Evolutionary conservation across 2,329 filamentous ascomycete genomes (phyloP).

Genomic region (Stromatinia cepivora): DNA sequence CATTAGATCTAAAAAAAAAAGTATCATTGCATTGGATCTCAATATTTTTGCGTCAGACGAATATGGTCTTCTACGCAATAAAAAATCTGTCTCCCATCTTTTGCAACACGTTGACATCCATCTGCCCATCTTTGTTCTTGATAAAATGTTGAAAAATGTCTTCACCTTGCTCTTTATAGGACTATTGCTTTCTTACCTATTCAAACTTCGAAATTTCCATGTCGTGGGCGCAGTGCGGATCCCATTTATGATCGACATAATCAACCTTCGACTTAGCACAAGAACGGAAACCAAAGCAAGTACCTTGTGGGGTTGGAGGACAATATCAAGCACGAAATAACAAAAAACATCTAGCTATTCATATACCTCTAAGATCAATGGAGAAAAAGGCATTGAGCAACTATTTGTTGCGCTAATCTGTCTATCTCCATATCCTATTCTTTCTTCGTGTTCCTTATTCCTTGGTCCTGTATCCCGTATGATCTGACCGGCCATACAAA

Average conservation of each 20-base stretch:
- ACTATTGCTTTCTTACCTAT: neutral
- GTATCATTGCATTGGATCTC: constrained; percentile 1
- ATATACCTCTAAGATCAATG: neutral
- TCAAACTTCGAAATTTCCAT: neutral
- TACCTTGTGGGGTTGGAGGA: too few species aligned
- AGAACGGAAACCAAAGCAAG: too few species aligned
- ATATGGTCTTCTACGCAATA: neutral
- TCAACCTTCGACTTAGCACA: too few species aligned
- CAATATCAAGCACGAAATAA: neutral
- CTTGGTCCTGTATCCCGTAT: neutral
- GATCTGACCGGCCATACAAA: neutral
- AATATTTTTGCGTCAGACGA: neutral
- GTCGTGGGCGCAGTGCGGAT: neutral
- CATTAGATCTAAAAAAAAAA: neutral
- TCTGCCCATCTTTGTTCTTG: neutral
- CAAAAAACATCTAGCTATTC: neutral
- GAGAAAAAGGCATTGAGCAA: neutral
- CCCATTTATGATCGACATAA: neutral
- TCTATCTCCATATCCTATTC: neutral
- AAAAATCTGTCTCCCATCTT: neutral
- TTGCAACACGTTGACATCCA: neutral
- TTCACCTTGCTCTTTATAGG: too few species aligned
- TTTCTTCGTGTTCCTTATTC: neutral
- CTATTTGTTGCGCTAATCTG: neutral
- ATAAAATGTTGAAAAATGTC: neutral